phyloP scores from a whole-genome alignment of 108 stramenopile genomes.

The Seminavis robusta region DNA sequence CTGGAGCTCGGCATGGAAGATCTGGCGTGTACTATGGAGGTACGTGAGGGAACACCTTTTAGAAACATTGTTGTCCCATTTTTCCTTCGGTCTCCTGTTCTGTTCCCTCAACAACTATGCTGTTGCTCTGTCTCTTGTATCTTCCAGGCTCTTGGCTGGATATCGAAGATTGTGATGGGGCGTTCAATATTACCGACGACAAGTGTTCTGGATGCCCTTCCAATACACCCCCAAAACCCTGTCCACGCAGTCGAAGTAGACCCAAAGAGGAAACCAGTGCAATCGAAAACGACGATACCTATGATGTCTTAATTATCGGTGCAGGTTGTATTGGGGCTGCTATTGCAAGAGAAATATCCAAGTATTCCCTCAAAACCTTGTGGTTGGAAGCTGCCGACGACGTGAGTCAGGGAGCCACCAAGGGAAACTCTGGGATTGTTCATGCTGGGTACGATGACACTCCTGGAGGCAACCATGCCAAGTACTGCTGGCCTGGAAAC shows the following conservation, averaged over 20 bases:
- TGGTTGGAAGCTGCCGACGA: constrained; percentile 78
- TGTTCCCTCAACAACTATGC: too few relatives aligned
- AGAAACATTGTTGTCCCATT: too few relatives aligned
- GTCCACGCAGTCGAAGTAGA: constrained; percentile 57
- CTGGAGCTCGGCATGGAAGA: too few relatives aligned
- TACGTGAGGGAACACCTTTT: too few relatives aligned
- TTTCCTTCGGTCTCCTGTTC: too few relatives aligned
- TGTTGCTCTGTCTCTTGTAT: too few relatives aligned
- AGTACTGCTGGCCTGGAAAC: constrained; percentile 80
- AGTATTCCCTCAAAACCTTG: constrained; percentile 40
- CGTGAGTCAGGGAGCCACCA: constrained; percentile 53
- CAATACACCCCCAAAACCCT: constrained; percentile 30
- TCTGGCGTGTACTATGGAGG: too few relatives aligned
- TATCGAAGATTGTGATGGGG: constrained; percentile 66
- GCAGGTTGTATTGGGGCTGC: constrained; percentile 77
- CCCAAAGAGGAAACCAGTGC: too few relatives aligned
- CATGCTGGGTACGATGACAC: constrained; percentile 86
- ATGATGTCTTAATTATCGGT: constrained; percentile 66
- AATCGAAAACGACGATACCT: constrained; percentile 16
- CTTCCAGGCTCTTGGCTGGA: too few relatives aligned
- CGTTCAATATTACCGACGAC: constrained; percentile 35
- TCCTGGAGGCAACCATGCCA: constrained; percentile 64
- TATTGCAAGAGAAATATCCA: constrained; percentile 75
- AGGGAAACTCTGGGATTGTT: constrained; percentile 82
- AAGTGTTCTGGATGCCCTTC: constrained; percentile 19